Conservation (phyloP, 352 stramenopile genomes). For the Halophytophthora batemanensis region DNA sequence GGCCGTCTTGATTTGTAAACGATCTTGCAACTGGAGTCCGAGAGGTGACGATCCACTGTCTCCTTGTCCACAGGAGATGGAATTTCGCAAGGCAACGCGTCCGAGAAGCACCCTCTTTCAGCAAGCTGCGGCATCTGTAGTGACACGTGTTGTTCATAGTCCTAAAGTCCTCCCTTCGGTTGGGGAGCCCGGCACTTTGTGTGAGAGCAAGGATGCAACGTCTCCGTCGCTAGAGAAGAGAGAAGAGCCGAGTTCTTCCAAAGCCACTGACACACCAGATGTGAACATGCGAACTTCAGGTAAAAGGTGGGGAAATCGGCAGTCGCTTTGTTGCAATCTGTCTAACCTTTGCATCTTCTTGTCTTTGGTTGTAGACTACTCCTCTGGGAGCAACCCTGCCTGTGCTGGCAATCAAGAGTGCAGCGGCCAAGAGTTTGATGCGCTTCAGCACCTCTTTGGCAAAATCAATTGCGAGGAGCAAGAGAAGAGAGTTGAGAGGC, state of each 20-base stretch:
- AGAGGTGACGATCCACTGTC: too few species aligned
- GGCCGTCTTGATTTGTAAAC: too few species aligned
- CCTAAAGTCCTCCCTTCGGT: not conserved
- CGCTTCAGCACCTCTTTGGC: slow-evolving; percentile 21
- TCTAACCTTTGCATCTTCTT: slow-evolving; percentile 1
- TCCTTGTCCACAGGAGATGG: slow-evolving; percentile 23
- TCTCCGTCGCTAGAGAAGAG: too few species aligned
- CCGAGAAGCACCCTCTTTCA: slow-evolving; percentile 22
- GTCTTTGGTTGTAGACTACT: not conserved
- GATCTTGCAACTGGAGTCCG: too few species aligned
- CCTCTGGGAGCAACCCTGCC: not conserved
- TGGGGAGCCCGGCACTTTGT: not conserved
- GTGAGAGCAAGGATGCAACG: slow-evolving; percentile 8
- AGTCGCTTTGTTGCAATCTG: too few species aligned
- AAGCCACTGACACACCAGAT: too few species aligned
- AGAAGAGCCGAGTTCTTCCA: too few species aligned
- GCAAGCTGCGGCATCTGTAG: slow-evolving; percentile 19
- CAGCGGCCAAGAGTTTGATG: slow-evolving; percentile 7
- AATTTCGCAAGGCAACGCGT: slow-evolving; percentile 18
- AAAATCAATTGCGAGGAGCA: slow-evolving; percentile 32
- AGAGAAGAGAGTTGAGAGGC: slow-evolving; percentile 31
- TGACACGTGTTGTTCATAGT: not conserved
- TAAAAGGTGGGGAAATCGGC: too few species aligned
- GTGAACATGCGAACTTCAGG: too few species aligned
- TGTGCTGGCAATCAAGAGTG: slow-evolving; percentile 10